Evolutionary conservation across 768 basidiomycete genomes (phyloP).

Genomic region (Pleurotus djamor): DNA sequence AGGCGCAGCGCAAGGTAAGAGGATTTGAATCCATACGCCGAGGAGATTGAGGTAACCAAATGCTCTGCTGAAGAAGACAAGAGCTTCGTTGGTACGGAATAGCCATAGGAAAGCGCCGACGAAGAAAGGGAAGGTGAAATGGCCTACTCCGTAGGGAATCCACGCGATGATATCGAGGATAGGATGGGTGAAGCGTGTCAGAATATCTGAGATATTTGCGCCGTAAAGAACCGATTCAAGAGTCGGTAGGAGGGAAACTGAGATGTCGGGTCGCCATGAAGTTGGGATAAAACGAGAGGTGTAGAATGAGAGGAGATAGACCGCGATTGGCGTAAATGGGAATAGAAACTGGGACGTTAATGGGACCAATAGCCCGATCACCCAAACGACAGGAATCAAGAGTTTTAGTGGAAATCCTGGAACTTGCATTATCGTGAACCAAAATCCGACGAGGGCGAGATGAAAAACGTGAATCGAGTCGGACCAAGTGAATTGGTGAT

Average conservation of each 20-base stretch:
- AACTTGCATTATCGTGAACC: conserved; percentile 69
- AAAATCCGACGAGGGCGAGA: conserved; percentile 59
- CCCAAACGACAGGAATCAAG: conserved; percentile 71
- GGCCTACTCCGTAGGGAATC: conserved; percentile 95
- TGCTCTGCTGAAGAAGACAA: conserved; percentile 81
- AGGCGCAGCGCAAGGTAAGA: conserved; percentile 91
- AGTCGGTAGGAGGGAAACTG: conserved; percentile 91
- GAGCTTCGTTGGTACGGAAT: conserved; percentile 76
- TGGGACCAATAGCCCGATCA: conserved; percentile 70
- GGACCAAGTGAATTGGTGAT: conserved; percentile 51
- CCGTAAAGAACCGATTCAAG: conserved; percentile 95
- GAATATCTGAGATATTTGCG: conserved; percentile 95
- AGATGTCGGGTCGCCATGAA: conserved; percentile 74
- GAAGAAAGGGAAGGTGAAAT: conserved; percentile 86
- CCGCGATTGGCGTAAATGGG: conserved; percentile 83
- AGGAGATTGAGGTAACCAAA: conserved; percentile 93
- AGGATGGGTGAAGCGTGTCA: conserved; percentile 93
- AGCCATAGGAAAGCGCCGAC: conserved; percentile 88
- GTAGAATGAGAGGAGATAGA: conserved; percentile 87
- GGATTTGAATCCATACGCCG: conserved; percentile 85
- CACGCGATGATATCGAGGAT: conserved; percentile 91
- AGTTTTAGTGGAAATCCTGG: conserved; percentile 77
- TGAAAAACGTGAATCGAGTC: conserved; percentile 71
- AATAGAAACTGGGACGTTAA: conserved; percentile 89
- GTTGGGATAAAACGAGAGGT: conserved; percentile 84